Evolutionary conservation across 352 stramenopile genomes (phyloP), one percentile per base, ranked within the genome.

Genomic region (Globisporangium takayamanum): DNA sequence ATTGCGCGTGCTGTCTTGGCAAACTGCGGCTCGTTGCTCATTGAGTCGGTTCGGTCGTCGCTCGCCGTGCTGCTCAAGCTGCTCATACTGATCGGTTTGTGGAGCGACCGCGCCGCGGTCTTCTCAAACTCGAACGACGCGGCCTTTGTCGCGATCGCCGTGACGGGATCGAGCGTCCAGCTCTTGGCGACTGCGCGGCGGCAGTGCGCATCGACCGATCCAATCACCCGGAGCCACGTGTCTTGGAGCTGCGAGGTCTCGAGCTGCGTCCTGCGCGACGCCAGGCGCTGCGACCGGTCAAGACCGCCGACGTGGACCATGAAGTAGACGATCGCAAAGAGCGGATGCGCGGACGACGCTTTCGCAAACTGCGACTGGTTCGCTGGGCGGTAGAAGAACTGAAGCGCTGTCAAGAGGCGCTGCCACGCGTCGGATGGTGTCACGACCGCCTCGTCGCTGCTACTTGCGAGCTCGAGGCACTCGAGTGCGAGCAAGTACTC

Each of bases 371-470:
- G 74, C 2, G 73, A 78, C 42, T 70, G 60, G 36, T 87, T 89
- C 1, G 82, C 69, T 16, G 75, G 70, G 18, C 84, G 76, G 55
- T 89, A 91, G 50, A 91, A 89, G 59, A 90, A 80, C 2, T 67
- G 63, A 36, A 94, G 63, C 67, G 75, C 85, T 18, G 74, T 63
- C 18, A 80, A 22, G 12, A 81, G 25, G 30, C 73, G 55, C 1
- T 76, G 57, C 46, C 63, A 79, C 7, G 69, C 67, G 14, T 68
- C 52, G 16, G 76, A 67, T 28, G 53, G 59, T 33, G 66, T 58
- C 10, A 64, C 56, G 25, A 77, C 25, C 6, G 79, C 60, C 15
- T 82, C 54, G 37, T 58, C 58, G 1, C 53, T 68, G n/a, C 50
- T 46, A 42, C 69, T 60, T 7, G 81, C 53, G 1, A 82, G 64